Evolutionary conservation across 2,329 filamentous ascomycete species (phyloP).

Genomic region (Talaromyces sp.): DNA sequence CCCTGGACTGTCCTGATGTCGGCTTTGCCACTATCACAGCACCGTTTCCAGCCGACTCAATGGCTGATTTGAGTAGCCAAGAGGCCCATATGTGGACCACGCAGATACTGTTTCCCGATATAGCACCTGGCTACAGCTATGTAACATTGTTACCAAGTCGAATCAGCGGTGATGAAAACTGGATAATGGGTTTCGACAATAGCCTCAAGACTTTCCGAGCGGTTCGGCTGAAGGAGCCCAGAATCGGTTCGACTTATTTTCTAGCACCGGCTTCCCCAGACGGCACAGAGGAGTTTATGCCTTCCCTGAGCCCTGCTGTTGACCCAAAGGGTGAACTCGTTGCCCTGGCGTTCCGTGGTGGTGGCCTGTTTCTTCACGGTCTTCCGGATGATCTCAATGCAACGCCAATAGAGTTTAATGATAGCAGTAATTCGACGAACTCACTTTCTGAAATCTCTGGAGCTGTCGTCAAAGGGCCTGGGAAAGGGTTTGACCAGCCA

Average conservation of each 20-base stretch:
- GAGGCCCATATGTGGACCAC: conserved; percentile 79
- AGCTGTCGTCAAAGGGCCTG: conserved; percentile 25
- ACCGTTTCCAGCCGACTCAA: conserved; percentile 66
- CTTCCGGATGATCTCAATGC: conserved; percentile 70
- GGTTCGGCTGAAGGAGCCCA: conserved; percentile 69
- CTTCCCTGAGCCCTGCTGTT: conserved; percentile 66
- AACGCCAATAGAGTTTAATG: conserved; percentile 23
- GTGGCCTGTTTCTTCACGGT: conserved; percentile 75
- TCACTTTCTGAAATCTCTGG: conserved; percentile 21
- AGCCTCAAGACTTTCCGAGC: conserved; percentile 75
- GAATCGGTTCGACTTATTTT: conserved; percentile 76
- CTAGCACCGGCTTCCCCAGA: conserved; percentile 58
- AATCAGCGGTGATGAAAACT: conserved; percentile 60
- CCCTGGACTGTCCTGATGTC: conserved; percentile 60
- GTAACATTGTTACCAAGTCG: conserved; percentile 61
- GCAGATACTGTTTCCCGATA: conserved; percentile 78
- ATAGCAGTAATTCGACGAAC: neutral
- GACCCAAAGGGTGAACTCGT: conserved; percentile 69
- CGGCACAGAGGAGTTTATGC: conserved; percentile 58
- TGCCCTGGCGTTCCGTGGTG: conserved; percentile 68
- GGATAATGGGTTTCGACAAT: conserved; percentile 75
- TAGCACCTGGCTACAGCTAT: conserved; percentile 74
- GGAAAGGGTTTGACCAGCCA: conserved; percentile 43
- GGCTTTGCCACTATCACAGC: conserved; percentile 75
- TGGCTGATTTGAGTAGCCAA: conserved; percentile 56